Conservation (phyloP, 73 alveolate genomes). For the Uronychia binucleata region DNA sequence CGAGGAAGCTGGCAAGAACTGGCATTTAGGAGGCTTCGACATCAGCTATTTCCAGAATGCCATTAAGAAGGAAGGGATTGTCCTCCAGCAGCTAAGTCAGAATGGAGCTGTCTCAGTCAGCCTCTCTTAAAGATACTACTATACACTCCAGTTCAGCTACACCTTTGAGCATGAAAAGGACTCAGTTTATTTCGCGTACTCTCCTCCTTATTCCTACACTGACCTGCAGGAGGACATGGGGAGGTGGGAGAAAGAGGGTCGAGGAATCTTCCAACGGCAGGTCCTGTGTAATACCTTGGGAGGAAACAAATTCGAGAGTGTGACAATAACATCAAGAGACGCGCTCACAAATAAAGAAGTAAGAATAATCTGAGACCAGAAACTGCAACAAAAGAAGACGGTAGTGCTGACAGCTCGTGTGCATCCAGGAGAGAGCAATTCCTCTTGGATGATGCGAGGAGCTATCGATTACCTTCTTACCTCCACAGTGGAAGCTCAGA, state of each 20-base stretch:
- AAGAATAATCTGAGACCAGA: neutral
- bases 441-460: constrained; percentile 65
- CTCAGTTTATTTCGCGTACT: constrained; percentile 83
- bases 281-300: neutral
- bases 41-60: constrained; percentile 4
- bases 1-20: constrained; percentile 1
- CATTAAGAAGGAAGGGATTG: constrained; percentile 12
- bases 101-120: constrained; percentile 16
- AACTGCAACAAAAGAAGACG: constrained; percentile 20
- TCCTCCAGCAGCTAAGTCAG: constrained; percentile 51
- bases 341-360: neutral
- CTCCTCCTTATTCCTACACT: constrained; percentile 78
- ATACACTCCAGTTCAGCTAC: constrained; percentile 71
- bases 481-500: constrained; percentile 61
- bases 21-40: constrained; percentile 15
- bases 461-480: constrained; percentile 63
- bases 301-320: constrained; percentile 17
- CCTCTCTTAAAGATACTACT: constrained; percentile 51
- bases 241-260: neutral
- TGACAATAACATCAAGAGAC: constrained; percentile 14
- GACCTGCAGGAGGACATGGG: constrained; percentile 53
- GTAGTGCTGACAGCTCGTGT: constrained; percentile 58
- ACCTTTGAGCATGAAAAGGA: constrained; percentile 74
- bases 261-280: neutral
- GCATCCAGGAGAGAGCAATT: constrained; percentile 71